Percentiles rank a stretch among this genome's conserved stretches.
These are phyloP conservation scores for Coemansia sp. DNA, from an alignment of 192 early-diverging fungal genomes.

Conservation along the genomic window DNA sequence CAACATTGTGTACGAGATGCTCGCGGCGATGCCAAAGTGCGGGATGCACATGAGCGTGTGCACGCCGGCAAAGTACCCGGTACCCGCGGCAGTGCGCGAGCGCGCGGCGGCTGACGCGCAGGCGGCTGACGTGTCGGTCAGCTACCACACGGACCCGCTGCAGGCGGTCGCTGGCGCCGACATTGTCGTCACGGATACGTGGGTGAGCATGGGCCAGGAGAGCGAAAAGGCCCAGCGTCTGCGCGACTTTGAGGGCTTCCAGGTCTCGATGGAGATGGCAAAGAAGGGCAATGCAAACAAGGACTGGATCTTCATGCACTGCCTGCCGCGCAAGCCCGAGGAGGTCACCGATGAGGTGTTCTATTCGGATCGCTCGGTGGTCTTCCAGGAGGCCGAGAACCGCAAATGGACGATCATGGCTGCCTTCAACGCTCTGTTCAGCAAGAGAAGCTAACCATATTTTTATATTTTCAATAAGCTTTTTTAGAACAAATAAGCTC, in stretches of 20 bases:
- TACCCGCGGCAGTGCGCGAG: conserved; percentile 66
- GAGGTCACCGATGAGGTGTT: conserved; percentile 98
- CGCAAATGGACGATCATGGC: conserved; percentile 98
- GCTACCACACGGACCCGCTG: conserved; percentile 66
- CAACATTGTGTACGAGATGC: conserved; percentile 90
- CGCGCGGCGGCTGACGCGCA: conserved; percentile 66
- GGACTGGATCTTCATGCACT: conserved; percentile 99
- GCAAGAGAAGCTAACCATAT: background rate
- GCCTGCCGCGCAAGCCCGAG: conserved; percentile 92
- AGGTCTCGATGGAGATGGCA: conserved; percentile 86
- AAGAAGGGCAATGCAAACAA: conserved; percentile 70
- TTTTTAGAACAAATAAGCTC: no score
- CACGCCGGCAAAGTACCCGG: conserved; percentile 79
- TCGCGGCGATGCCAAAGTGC: conserved; percentile 85
- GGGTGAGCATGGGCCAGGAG: conserved; percentile 99
- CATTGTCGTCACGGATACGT: conserved; percentile 96
- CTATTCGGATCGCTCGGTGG: conserved; percentile 85
- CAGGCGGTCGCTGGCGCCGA: conserved; percentile 81
- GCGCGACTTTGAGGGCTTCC: conserved; percentile 81
- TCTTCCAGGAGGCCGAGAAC: conserved; percentile 98
- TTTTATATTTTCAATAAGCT: background rate
- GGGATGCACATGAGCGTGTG: conserved; percentile 82
- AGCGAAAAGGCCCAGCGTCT: conserved; percentile 81
- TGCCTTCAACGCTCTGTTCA: conserved; percentile 67
- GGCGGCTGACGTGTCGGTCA: conserved; percentile 48